Conservation (phyloP, 2,329 filamentous ascomycete species). For the Thelonectria olida region DNA sequence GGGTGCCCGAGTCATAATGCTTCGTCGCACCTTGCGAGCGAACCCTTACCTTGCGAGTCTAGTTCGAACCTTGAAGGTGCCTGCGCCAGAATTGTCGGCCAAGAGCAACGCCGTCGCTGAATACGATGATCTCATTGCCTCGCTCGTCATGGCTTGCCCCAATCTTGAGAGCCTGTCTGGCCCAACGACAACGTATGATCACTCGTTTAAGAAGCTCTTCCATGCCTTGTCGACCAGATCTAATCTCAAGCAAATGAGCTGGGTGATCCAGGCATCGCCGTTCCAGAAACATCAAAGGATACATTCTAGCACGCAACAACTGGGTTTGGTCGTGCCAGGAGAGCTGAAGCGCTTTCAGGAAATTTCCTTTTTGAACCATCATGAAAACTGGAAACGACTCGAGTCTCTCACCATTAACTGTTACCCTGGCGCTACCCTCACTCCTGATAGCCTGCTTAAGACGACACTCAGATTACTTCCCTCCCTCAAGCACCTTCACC, state of each 20-base stretch:
- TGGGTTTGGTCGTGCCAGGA: slow-evolving; percentile 40
- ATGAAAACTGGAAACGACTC: slow-evolving; percentile 65
- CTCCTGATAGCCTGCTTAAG: slow-evolving; percentile 61
- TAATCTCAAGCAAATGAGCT: slow-evolving; percentile 66
- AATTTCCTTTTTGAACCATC: slow-evolving; percentile 58
- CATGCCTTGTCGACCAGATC: slow-evolving; percentile 67
- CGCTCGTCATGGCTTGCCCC: slow-evolving; percentile 71
- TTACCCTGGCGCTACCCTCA: slow-evolving; percentile 62
- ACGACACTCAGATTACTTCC: slow-evolving; percentile 61
- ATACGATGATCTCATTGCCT: slow-evolving; percentile 67
- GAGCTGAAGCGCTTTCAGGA: slow-evolving; percentile 46
- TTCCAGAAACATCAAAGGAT: slow-evolving; percentile 43
- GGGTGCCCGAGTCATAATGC: slow-evolving; percentile 62
- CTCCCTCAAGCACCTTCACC: slow-evolving; percentile 65
- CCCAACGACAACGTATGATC: slow-evolving; percentile 62
- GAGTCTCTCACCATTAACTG: slow-evolving; percentile 68
- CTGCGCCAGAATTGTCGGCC: slow-evolving; percentile 53
- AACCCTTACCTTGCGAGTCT: slow-evolving; percentile 62
- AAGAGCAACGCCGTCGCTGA: slow-evolving; percentile 50
- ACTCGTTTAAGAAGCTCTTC: slow-evolving; percentile 64
- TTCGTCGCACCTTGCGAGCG: slow-evolving; percentile 65
- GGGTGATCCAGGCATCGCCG: slow-evolving; percentile 59
- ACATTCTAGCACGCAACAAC: slow-evolving; percentile 43
- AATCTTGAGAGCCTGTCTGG: slow-evolving; percentile 69
- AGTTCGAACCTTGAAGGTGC: slow-evolving; percentile 66